Conservation (phyloP, 306 rosid genomes). For the Cicer yamashitae region DNA sequence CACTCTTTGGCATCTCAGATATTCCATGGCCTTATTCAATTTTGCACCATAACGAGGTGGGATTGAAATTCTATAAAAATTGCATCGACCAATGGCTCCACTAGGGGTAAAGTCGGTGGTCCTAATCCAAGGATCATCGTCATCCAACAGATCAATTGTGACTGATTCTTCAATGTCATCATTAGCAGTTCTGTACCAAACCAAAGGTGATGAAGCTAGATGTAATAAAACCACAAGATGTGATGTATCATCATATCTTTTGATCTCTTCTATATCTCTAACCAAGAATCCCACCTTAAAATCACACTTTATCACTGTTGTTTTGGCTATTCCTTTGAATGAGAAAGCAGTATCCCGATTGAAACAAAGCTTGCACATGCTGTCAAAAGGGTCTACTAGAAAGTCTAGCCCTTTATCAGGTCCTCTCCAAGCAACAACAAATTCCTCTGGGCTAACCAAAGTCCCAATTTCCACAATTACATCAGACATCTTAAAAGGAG, state of each 20-base stretch:
- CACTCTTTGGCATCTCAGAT: constrained; percentile 62
- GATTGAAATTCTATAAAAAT: constrained; percentile 66
- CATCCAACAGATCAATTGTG: constrained; percentile 73
- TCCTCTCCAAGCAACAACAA: constrained; percentile 73
- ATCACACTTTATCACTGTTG: constrained; percentile 74
- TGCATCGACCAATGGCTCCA: constrained; percentile 87
- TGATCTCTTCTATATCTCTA: constrained; percentile 69
- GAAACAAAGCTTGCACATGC: constrained; percentile 76
- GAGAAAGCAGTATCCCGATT: constrained; percentile 65
- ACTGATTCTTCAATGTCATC: constrained; percentile 72
- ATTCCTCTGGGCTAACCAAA: constrained; percentile 58
- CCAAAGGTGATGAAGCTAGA: constrained; percentile 68
- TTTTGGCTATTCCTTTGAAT: constrained; percentile 49
- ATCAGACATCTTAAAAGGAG: constrained; percentile 68
- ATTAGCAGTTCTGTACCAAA: constrained; percentile 86
- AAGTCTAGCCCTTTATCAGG: constrained; percentile 69
- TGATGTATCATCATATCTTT: constrained; percentile 55
- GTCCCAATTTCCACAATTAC: constrained; percentile 76
- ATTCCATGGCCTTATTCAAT: constrained; percentile 60
- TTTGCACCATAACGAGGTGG: constrained; percentile 78
- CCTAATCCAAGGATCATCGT: constrained; percentile 94
- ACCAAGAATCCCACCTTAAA: constrained; percentile 73
- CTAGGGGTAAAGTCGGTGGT: constrained; percentile 86
- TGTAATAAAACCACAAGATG: constrained; percentile 62
- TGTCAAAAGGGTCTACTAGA: constrained; percentile 81